A percentile compares a stretch with the other conserved stretches of the same genome.
phyloP scores from a whole-genome alignment of 2,329 filamentous ascomycete species.

The Lojkania enalia region DNA sequence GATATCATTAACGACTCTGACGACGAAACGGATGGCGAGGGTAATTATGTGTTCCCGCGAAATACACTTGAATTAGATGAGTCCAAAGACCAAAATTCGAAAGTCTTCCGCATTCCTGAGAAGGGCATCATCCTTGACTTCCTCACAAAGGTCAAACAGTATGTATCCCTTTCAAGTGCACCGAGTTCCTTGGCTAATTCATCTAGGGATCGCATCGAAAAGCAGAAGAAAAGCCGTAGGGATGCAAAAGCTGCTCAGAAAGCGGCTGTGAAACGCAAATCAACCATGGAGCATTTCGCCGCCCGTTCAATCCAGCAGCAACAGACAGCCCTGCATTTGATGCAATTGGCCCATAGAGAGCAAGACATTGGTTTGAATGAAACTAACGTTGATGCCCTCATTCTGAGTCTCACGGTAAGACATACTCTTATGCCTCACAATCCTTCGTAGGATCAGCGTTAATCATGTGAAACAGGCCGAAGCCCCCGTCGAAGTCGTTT shows the following conservation, averaged over 20 bases:
- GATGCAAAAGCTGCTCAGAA: slow-evolving; percentile 9
- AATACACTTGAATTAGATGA: slow-evolving; percentile 49
- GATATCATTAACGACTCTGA: slow-evolving; percentile 50
- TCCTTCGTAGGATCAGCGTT: slow-evolving; percentile 38
- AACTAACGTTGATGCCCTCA: slow-evolving; percentile 54
- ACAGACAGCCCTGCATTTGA: slow-evolving; percentile 67
- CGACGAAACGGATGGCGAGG: slow-evolving; percentile 47
- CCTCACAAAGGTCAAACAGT: slow-evolving; percentile 62
- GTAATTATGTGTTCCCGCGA: slow-evolving; percentile 48
- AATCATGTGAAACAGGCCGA: slow-evolving; percentile 46
- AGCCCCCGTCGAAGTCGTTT: slow-evolving; percentile 41
- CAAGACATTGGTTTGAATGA: slow-evolving; percentile 53
- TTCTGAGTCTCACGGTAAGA: slow-evolving; percentile 67
- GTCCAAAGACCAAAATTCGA: slow-evolving; percentile 42
- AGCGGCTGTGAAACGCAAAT: slow-evolving; percentile 25
- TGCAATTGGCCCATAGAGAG: slow-evolving; percentile 58
- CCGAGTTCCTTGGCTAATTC: neutral
- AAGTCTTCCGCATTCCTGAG: slow-evolving; percentile 50
- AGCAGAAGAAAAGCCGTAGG: slow-evolving; percentile 18
- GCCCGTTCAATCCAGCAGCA: slow-evolving; percentile 58
- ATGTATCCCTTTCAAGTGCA: slow-evolving; percentile 23
- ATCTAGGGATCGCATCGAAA: slow-evolving; percentile 28
- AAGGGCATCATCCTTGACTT: slow-evolving; percentile 59
- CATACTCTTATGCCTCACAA: slow-evolving; percentile 26
- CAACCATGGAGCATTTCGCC: slow-evolving; percentile 32